A percentile compares a stretch with the other conserved stretches of the same genome.
These are phyloP conservation scores for Malassezia japonica DNA, from an alignment of 1,284 basidiomycete species.

Conservation along the genomic window DNA sequence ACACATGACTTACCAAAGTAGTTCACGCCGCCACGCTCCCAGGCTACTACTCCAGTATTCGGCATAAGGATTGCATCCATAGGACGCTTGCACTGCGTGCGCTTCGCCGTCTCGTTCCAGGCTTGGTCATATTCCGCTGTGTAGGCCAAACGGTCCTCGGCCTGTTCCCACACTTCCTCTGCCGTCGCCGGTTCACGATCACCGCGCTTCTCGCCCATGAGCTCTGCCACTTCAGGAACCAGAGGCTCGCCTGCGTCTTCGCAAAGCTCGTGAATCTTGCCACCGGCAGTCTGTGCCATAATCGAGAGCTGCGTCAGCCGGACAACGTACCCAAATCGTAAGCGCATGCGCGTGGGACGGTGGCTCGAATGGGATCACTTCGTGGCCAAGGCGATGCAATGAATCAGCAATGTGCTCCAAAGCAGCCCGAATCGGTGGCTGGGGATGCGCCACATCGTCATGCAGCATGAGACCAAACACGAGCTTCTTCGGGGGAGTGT, in stretches of 20 bases:
- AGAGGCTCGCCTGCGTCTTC: constrained; percentile 2
- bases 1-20: neutral
- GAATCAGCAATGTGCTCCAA: neutral
- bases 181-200: neutral
- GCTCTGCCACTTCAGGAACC: neutral
- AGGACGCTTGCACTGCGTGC: neutral
- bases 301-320: neutral
- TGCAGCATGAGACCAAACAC: neutral
- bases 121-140: neutral
- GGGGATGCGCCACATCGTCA: neutral
- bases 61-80: constrained; percentile 6
- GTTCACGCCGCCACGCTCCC: neutral
- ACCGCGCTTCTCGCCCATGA: neutral
- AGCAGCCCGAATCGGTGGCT: neutral
- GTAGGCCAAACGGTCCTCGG: neutral
- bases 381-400: neutral
- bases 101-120: constrained; percentile 3
- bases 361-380: neutral
- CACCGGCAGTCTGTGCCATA: neutral
- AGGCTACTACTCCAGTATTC: neutral
- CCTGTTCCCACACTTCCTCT: neutral
- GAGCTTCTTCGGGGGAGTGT: neutral
- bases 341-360: neutral
- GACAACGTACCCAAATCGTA: neutral
- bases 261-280: neutral